phyloP scores from a whole-genome alignment of 108 stramenopile genomes.

The Nitzschia putrida region DNA sequence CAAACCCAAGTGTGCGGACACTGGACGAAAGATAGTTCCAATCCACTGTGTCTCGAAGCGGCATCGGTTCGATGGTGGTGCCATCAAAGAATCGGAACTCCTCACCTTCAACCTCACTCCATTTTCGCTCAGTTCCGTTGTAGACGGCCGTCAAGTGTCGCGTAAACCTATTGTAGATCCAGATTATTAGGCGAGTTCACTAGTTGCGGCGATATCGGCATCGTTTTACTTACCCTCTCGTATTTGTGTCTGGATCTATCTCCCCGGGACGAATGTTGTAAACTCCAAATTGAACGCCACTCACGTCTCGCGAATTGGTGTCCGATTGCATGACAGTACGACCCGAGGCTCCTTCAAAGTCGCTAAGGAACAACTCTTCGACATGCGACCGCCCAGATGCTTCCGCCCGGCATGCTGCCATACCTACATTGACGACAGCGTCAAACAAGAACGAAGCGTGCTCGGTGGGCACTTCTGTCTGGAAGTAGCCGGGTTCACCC shows the following conservation, averaged over 20 bases:
- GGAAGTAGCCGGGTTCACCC: conserved; percentile 25
- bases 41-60: conserved; percentile 2
- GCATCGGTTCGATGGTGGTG: conserved; percentile 15
- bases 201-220: too few species aligned
- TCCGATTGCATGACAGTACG: not conserved
- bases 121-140: conserved; percentile 1
- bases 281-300: conserved; percentile 9
- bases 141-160: not conserved
- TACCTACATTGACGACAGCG: conserved; percentile 15
- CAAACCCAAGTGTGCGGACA: conserved; percentile 30
- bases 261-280: conserved; percentile 25
- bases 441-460: conserved; percentile 29
- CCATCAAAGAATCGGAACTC: conserved; percentile 15
- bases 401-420: conserved; percentile 18
- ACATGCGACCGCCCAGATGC: not conserved
- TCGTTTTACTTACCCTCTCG: not conserved
- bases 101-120: conserved; percentile 10
- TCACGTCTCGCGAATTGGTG: not conserved
- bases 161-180: conserved; percentile 1
- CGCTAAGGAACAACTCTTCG: conserved; percentile 11
- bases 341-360: conserved; percentile 29
- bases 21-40: conserved; percentile 41
- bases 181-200: too few species aligned
- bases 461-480: conserved; percentile 6
- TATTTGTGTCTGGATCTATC: conserved; percentile 5